Percentiles rank a stretch among this genome's conserved stretches.
Conservation (phyloP, 2,329 filamentous ascomycete genomes). For the Rutstroemia sydowiana region DNA sequence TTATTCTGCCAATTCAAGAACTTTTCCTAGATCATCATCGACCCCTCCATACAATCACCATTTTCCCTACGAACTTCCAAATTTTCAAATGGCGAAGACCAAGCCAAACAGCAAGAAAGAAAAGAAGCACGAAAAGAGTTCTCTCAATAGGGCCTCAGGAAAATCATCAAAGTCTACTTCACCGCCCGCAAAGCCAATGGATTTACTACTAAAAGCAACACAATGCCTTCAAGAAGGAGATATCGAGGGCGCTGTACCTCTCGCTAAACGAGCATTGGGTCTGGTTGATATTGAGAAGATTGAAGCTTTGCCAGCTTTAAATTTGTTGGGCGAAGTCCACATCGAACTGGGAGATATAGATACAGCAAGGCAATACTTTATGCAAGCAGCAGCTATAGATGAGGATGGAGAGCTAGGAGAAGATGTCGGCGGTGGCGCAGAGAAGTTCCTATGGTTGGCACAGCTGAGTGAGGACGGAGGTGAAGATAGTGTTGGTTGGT, state of each 20-base stretch:
- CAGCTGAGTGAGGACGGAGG: slow-evolving; percentile 74
- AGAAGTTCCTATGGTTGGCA: slow-evolving; percentile 92
- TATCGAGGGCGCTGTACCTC: slow-evolving; percentile 23
- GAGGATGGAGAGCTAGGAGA: slow-evolving; percentile 64
- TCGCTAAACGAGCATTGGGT: slow-evolving; percentile 26
- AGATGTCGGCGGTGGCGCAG: slow-evolving; percentile 70
- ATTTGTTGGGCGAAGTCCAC: slow-evolving; percentile 32
- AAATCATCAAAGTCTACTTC: slow-evolving; percentile 21
- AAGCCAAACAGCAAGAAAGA: slow-evolving; percentile 28
- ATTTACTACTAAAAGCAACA: slow-evolving; percentile 26
- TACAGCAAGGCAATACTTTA: slow-evolving; percentile 63
- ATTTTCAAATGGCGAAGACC: slow-evolving; percentile 29
- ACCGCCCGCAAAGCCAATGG: slow-evolving; percentile 19
- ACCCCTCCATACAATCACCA: not conserved
- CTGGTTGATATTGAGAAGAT: slow-evolving; percentile 19
- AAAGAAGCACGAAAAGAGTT: slow-evolving; percentile 24
- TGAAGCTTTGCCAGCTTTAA: slow-evolving; percentile 28
- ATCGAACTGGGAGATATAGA: slow-evolving; percentile 57
- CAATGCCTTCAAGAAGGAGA: slow-evolving; percentile 28
- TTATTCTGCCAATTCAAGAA: slow-evolving; percentile 9
- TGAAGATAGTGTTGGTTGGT: slow-evolving; percentile 58
- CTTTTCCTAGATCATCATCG: not conserved
- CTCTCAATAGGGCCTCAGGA: slow-evolving; percentile 23
- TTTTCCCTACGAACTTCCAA: not conserved
- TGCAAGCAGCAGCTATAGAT: slow-evolving; percentile 68